Conservation (phyloP, 768 basidiomycete genomes). For the Kwoniella sp. region DNA sequence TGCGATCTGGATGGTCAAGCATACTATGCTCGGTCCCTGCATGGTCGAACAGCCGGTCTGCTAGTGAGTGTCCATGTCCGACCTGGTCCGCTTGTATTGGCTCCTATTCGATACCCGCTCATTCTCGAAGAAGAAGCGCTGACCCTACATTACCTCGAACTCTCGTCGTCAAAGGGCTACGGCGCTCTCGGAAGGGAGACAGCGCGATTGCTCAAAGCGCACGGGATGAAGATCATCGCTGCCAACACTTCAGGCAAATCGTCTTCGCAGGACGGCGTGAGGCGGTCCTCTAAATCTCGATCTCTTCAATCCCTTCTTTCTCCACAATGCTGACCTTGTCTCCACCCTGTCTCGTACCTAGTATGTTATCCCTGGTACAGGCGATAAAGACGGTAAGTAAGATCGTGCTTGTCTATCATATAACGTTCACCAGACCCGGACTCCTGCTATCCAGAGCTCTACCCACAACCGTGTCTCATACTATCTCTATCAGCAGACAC, state of each 20-base stretch:
- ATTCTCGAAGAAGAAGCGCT: background rate
- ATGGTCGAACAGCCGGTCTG: constrained; percentile 48
- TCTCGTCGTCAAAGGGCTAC: constrained; percentile 39
- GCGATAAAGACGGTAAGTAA: constrained; percentile 47
- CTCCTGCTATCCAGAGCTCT: no score
- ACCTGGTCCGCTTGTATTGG: background rate
- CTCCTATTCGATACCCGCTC: constrained; percentile 1
- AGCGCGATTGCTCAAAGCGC: constrained; percentile 49
- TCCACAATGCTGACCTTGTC: no score
- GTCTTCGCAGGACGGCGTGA: constrained; percentile 46
- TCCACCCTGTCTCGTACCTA: constrained; percentile 10
- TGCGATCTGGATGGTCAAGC: constrained; percentile 21
- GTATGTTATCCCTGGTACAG: constrained; percentile 54
- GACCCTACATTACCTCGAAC: constrained; percentile 6
- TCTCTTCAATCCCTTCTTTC: background rate
- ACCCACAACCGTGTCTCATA: no score
- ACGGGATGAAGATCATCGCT: constrained; percentile 51
- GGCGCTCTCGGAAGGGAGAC: constrained; percentile 53
- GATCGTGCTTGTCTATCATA: background rate
- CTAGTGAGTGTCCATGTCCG: constrained; percentile 34
- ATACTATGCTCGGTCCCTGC: constrained; percentile 36
- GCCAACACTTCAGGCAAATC: constrained; percentile 52
- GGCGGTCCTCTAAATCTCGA: no score
- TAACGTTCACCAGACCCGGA: no score
- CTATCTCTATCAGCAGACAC: no score